These are phyloP conservation scores for Tetragonia tetragonoides DNA, from an alignment of 148 eudicot species.

Conservation along the genomic window DNA sequence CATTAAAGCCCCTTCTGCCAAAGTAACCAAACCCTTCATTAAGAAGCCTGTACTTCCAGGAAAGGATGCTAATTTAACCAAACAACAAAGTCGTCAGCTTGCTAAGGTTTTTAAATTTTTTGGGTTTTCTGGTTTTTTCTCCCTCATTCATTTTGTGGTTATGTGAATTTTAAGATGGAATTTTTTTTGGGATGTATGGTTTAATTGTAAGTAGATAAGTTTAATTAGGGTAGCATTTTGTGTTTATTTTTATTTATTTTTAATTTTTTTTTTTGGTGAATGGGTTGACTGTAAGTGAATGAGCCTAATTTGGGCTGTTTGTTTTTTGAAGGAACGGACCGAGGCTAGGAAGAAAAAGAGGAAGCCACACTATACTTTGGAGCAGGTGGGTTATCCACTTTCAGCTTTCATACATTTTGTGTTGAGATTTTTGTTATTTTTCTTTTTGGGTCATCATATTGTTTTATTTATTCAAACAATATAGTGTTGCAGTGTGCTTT, in stretches of 20 bases:
- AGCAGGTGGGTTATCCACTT: constrained; percentile 49
- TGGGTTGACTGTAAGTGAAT: background rate
- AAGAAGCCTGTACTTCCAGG: constrained; percentile 30
- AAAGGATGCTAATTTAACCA: constrained; percentile 25
- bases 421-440: background rate
- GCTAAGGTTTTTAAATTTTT: constrained; percentile 43
- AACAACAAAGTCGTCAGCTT: constrained; percentile 41
- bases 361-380: constrained; percentile 74
- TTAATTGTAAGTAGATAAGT: background rate
- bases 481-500: background rate
- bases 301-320: constrained; percentile 15
- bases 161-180: background rate
- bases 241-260: background rate
- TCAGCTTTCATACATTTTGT: background rate
- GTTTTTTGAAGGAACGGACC: constrained; percentile 56
- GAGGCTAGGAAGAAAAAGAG: constrained; percentile 92
- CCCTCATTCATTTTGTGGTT: background rate
- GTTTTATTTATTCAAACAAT: background rate
- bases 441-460: too few species aligned
- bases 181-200: background rate
- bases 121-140: background rate
- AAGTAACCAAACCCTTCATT: constrained; percentile 20
- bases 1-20: constrained; percentile 10
- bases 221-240: background rate
- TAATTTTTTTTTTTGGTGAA: too few species aligned